Base-by-base conservation (phyloP, 2,329 filamentous ascomycete genomes). In the Xylaria arbuscula region DNA sequence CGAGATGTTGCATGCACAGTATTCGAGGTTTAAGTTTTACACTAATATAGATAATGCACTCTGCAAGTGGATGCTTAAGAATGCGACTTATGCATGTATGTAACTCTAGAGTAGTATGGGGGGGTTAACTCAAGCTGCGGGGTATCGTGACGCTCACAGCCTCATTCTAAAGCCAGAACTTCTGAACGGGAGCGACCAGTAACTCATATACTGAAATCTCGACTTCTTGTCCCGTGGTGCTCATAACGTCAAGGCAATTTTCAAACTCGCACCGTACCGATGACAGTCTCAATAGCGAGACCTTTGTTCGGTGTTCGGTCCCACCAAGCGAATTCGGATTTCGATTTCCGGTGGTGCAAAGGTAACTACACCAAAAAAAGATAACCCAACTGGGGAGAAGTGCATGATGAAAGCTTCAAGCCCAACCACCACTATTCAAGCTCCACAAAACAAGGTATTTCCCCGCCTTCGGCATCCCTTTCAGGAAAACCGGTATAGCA, bases 391-490 rank as follows among this genome's bases (percentile, higher is more conserved):
- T 58, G 51, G 66, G 62, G 55, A 55, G 61, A 34, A 40, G 54
- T 66, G 67, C 54, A 61, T 53, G 59, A 59, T 69, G 67, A 64
- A 34, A 67, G 61, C 64, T 64, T 67, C 64, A 67, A 69, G 28
- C 36, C 62, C 65, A 54, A 56, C 28, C 55, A 55, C 22, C 48
- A 40, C 19, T 22, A 38, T 15, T 19, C 2, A 32, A 54, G 17
- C 48, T 48, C 66, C 61, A 64, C 36, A 22, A 34, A 51, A 19
- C n/a, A 38, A 48, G 32, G 28, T 15, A 24, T 15, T 64, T 53
- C 66, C 56, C 66, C 66, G 61, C 66, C 22, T 67, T 64, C 50
- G 47, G 55, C 19, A 17, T 42, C 32, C 40, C 17, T 19, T 34
- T 34, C 24, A 34, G 65, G 50, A 42, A 54, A 45, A 54, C 60